phyloP scores from a whole-genome alignment of 2,329 filamentous ascomycete genomes.

The Colletotrichum higginsianum region DNA sequence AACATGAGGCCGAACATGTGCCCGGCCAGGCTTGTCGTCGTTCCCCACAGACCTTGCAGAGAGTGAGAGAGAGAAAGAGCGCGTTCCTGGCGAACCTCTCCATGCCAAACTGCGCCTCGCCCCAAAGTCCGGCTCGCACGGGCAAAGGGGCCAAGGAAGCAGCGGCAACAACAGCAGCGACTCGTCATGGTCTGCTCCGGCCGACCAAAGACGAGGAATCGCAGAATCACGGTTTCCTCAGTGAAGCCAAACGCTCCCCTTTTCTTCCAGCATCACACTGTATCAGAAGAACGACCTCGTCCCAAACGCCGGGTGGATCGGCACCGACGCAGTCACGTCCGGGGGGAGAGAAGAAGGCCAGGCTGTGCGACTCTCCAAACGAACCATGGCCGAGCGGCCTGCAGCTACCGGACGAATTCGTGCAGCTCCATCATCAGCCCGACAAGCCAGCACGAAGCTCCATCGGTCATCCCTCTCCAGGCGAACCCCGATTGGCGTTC shows the following conservation, averaged over 20 bases:
- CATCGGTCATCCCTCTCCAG: background rate
- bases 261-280: conserved; percentile 11
- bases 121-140: conserved; percentile 24
- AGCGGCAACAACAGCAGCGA: background rate
- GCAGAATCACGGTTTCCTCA: conserved; percentile 18
- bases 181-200: background rate
- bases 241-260: conserved; percentile 5
- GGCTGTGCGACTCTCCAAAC: conserved; percentile 22
- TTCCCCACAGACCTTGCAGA: conserved; percentile 16
- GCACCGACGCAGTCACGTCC: conserved; percentile 16
- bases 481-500: conserved; percentile 12
- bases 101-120: conserved; percentile 35
- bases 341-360: background rate
- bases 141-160: conserved; percentile 23
- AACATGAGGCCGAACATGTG: conserved; percentile 35
- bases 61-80: background rate
- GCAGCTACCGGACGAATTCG: conserved; percentile 33
- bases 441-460: conserved; percentile 27
- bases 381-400: conserved; percentile 41
- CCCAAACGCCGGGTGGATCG: conserved; percentile 26
- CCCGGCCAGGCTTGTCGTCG: conserved; percentile 12
- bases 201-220: conserved; percentile 10
- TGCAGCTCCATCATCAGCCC: conserved; percentile 32
- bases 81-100: conserved; percentile 32
- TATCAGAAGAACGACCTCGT: background rate